Percentiles rank a stretch among this genome's conserved stretches.
phyloP scores from a whole-genome alignment of 257 asterid species.

The Solanum arcanum region DNA sequence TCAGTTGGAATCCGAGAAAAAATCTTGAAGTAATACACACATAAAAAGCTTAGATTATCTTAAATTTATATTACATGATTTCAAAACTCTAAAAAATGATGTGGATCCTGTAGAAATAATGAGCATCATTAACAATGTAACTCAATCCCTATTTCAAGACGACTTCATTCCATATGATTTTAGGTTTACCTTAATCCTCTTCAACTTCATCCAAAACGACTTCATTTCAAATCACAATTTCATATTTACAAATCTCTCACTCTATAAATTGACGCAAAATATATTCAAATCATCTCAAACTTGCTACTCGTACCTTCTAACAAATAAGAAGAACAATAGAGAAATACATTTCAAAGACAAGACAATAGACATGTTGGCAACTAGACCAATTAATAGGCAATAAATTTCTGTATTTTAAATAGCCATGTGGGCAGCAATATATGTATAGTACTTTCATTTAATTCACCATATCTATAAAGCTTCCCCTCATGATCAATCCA shows the following conservation, averaged over 20 bases:
- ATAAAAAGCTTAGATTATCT: not conserved
- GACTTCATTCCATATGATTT: not conserved
- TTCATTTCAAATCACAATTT: not conserved
- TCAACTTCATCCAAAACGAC: not conserved
- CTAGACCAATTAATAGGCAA: not conserved
- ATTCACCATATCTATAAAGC: not conserved
- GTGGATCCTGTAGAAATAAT: no score
- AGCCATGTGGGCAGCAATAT: not conserved
- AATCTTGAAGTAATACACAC: not conserved
- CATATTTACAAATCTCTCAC: not conserved
- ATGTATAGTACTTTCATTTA: not conserved
- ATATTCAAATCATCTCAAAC: not conserved
- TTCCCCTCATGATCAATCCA: not conserved
- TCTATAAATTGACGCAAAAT: not conserved
- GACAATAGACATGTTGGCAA: not conserved
- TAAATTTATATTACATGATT: not conserved
- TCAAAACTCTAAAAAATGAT: not conserved
- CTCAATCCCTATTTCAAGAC: not conserved
- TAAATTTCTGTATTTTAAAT: not conserved
- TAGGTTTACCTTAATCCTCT: not conserved
- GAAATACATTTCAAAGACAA: not conserved
- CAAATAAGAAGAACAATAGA: not conserved
- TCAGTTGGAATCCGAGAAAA: fast-evolving
- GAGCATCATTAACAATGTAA: not conserved
- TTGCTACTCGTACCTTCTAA: not conserved